A percentile compares a stretch with the other conserved stretches of the same genome.
Conservation (phyloP, 495 filamentous ascomycete species). For the Penicillium pancosmium region DNA sequence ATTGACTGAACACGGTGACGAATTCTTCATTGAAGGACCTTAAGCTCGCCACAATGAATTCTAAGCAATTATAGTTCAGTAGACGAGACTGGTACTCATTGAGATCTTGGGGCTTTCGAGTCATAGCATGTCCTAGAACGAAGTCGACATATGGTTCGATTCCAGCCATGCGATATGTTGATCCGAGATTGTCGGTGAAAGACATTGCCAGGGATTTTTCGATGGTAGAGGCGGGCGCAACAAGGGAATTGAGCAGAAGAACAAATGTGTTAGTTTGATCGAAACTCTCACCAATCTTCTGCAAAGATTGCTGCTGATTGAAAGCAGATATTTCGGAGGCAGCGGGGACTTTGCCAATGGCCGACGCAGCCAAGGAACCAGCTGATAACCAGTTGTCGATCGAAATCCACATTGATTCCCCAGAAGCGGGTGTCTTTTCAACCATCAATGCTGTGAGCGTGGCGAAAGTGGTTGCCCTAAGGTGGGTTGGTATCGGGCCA, state of each 20-base stretch:
- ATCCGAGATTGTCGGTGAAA: slow-evolving; percentile 88
- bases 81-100: slow-evolving; percentile 63
- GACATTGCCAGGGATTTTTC: slow-evolving; percentile 67
- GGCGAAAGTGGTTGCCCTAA: slow-evolving; percentile 76
- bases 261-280: slow-evolving; percentile 85
- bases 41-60: slow-evolving; percentile 75
- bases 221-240: slow-evolving; percentile 55
- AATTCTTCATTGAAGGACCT: slow-evolving; percentile 89
- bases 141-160: slow-evolving; percentile 95
- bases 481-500: slow-evolving; percentile 66
- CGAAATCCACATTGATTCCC: slow-evolving; percentile 67
- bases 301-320: slow-evolving; percentile 57
- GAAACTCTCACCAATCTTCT: slow-evolving; percentile 66
- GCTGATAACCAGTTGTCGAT: slow-evolving; percentile 73
- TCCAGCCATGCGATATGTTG: slow-evolving; percentile 74
- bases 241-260: slow-evolving; percentile 66
- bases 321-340: slow-evolving; percentile 32
- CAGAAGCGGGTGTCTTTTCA: slow-evolving; percentile 60
- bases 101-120: slow-evolving; percentile 59
- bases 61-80: slow-evolving; percentile 74
- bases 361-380: slow-evolving; percentile 44
- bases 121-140: slow-evolving; percentile 72
- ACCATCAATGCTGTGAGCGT: slow-evolving; percentile 69
- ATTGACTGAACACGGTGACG: slow-evolving; percentile 75
- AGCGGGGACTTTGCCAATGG: slow-evolving; percentile 38